Conservation (phyloP, 2,329 filamentous ascomycete species). For the Microsporum ferrugineum region DNA sequence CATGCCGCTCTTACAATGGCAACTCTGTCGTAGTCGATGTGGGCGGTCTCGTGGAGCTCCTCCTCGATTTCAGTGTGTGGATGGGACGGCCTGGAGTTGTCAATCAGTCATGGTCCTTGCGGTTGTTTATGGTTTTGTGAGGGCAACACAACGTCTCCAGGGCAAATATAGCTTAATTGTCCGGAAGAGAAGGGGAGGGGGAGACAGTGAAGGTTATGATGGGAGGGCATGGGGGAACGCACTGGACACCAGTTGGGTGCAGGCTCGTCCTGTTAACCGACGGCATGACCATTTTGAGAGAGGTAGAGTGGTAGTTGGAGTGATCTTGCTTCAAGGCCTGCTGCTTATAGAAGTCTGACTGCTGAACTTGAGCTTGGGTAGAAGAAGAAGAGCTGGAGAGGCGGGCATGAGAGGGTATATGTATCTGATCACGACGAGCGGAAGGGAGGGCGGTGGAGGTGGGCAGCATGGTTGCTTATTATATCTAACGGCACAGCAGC, state of each 20-base stretch:
- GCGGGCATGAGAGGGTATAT: conserved; percentile 34
- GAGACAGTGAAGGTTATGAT: background rate
- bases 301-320: conserved; percentile 49
- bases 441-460: background rate
- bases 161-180: too few relatives aligned
- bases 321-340: conserved; percentile 47
- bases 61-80: conserved; percentile 97
- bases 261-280: conserved; percentile 83
- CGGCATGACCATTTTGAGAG: conserved; percentile 43
- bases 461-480: conserved; percentile 4
- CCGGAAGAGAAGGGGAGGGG: too few relatives aligned
- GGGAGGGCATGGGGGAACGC: conserved; percentile 35
- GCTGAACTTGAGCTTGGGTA: conserved; percentile 27
- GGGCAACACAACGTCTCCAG: too few relatives aligned
- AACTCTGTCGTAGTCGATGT: conserved; percentile 98
- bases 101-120: conserved; percentile 8
- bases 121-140: background rate
- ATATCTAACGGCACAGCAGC: conserved; percentile 1
- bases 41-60: conserved; percentile 90
- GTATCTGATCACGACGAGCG: conserved; percentile 18
- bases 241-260: conserved; percentile 84
- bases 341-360: conserved; percentile 45
- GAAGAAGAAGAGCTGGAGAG: conserved; percentile 6
- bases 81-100: conserved; percentile 53
- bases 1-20: conserved; percentile 63